Evolutionary conservation across 2,329 filamentous ascomycete species (phyloP).

Genomic region (Claviceps humidiphila): DNA sequence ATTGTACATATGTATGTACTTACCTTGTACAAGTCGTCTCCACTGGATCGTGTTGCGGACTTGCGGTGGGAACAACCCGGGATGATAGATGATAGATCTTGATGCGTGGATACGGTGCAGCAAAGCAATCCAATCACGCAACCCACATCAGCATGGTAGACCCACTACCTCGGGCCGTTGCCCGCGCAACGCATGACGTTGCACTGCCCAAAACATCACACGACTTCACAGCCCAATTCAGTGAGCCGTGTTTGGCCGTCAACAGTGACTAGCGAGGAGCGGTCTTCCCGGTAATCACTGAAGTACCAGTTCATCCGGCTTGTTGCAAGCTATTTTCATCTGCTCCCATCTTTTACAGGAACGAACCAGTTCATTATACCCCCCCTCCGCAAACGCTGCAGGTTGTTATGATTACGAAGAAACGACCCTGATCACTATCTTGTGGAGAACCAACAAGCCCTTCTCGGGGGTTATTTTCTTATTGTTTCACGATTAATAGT

Average conservation of each 20-base stretch:
- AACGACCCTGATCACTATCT: constrained; percentile 1
- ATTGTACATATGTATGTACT: no score
- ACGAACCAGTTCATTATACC: not conserved
- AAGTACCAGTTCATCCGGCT: not conserved
- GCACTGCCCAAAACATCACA: constrained; percentile 4
- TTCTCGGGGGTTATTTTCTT: not conserved
- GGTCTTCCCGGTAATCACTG: not conserved
- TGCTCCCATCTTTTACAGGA: not conserved
- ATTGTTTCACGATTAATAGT: no score
- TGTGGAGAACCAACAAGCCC: not conserved
- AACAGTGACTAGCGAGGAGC: constrained; percentile 1
- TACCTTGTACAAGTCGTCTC: no score
- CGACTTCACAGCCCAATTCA: constrained; percentile 3
- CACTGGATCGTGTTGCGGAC: no score
- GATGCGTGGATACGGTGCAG: no score
- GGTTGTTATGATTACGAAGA: constrained; percentile 1
- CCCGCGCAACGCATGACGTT: constrained; percentile 6
- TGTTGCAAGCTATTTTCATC: not conserved
- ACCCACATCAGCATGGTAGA: not conserved
- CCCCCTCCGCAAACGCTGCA: not conserved
- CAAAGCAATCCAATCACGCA: no score
- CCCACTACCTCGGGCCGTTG: constrained; percentile 6
- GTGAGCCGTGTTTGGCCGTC: constrained; percentile 1
- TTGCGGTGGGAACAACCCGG: no score
- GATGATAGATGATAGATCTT: no score